Base-by-base conservation (phyloP, 2,329 filamentous ascomycete genomes). In the Talaromyces sp. region DNA sequence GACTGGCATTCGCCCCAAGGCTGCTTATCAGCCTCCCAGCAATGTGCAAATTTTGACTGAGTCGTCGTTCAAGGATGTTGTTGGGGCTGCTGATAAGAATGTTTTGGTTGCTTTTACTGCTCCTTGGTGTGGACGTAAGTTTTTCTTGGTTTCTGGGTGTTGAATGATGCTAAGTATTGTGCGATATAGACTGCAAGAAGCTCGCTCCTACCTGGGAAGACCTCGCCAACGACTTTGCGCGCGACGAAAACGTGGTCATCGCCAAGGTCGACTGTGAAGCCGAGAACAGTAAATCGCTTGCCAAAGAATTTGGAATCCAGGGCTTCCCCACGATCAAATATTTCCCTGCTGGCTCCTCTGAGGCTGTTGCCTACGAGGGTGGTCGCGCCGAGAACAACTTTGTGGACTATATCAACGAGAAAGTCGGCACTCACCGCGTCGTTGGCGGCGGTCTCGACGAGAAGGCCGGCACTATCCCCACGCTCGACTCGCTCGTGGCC, bases 261-360 rank as follows among this genome's bases (percentile, higher is more conserved):
- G 95, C 93, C 78, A 98, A 99, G 84, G 90, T 99, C 67, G 94
- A 99, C 76, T 93, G 92, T 74, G 94, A 99, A 81, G 88, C 90
- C 35, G 88, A 91, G 72, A 92, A 92, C 79, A 87, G 90, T 78
- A 97, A 97, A 82, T 85, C 86, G 52, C 88, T 89, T 59, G 89
- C 93, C 60, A 80, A 87, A 75, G 87, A 89, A 60, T 89, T 95
- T 75, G 92, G 88, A 67, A 87, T 99, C 70, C 85, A 85, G 63
- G 92, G 90, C 41, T 99, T 96, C 85, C 95, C 95, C 59, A 99
- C 95, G 68, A 97, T 99, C 84, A 97, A 97, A 83, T 99, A 90
- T 87, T 99, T 97, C 86, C 87, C 92, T 71, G 90, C 90, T 77
- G 93, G 93, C 71, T 91, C 88, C 75, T 90, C 85, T 68, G 87